Percentiles rank a stretch among this genome's conserved stretches.
phyloP scores from a whole-genome alignment of 441 rosid species.

The Codiaeum variegatum region DNA sequence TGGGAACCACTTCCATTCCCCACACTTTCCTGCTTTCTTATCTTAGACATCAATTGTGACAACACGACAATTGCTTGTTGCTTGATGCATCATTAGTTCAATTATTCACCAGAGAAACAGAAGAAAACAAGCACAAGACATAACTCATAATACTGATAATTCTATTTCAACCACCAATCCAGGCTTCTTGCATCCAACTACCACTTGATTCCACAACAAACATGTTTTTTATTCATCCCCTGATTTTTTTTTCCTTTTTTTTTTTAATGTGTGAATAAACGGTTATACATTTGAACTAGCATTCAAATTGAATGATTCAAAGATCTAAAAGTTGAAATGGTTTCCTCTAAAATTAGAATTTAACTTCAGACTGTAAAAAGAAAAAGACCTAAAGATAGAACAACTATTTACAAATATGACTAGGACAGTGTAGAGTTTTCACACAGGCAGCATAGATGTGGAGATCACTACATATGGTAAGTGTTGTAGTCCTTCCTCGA shows the following conservation, averaged over 20 bases:
- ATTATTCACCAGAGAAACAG: neutral
- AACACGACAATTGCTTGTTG: too few relatives aligned
- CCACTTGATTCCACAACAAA: neutral
- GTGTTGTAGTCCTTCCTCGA: constrained; percentile 81
- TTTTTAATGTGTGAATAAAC: neutral
- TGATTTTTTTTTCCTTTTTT: neutral
- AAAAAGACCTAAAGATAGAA: constrained; percentile 15
- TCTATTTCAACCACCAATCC: neutral
- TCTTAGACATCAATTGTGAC: neutral
- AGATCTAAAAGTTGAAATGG: neutral
- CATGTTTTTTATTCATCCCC: neutral
- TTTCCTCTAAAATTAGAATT: constrained; percentile 14
- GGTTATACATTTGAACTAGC: neutral
- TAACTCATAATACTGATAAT: neutral
- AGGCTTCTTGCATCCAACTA: neutral
- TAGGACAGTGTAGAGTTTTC: constrained; percentile 18
- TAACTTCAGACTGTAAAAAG: constrained; percentile 5
- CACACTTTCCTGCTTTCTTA: neutral
- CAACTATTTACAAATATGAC: constrained; percentile 36
- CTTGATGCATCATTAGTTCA: neutral
- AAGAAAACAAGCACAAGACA: neutral
- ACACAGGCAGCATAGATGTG: constrained; percentile 69
- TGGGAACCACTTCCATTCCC: neutral
- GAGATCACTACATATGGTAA: constrained; percentile 67
- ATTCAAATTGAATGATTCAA: constrained; percentile 15